phyloP scores from a whole-genome alignment of 306 rosid genomes.

The Medicago ruthenica region DNA sequence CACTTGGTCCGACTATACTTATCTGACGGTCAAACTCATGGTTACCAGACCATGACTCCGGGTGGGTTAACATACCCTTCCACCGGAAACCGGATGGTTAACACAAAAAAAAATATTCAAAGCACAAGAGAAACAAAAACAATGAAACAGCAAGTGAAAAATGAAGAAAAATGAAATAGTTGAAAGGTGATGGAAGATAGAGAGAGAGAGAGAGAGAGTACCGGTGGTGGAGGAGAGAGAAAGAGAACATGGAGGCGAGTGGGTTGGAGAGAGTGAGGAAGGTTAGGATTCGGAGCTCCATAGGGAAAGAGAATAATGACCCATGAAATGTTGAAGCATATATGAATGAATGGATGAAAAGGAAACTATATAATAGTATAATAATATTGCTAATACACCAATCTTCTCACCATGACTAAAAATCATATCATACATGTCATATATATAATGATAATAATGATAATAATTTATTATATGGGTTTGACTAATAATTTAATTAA shows the following conservation, averaged over 20 bases:
- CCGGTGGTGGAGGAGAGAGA: constrained; percentile 38
- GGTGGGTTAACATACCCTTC: too few relatives aligned
- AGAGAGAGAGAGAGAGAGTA: not conserved
- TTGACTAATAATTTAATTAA: too few relatives aligned
- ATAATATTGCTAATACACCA: too few relatives aligned
- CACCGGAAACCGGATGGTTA: too few relatives aligned
- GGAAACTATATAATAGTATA: not conserved
- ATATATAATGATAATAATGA: too few relatives aligned
- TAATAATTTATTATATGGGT: too few relatives aligned
- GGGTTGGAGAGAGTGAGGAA: constrained; percentile 36
- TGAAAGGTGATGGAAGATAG: constrained; percentile 11
- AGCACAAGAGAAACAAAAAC: not conserved
- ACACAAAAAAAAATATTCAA: not conserved
- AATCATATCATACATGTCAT: too few relatives aligned
- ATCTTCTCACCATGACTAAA: too few relatives aligned
- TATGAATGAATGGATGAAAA: not conserved
- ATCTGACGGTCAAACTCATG: too few relatives aligned
- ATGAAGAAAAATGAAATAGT: not conserved
- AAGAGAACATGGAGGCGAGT: constrained; percentile 3
- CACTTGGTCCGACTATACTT: too few relatives aligned
- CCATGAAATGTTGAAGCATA: constrained; percentile 32
- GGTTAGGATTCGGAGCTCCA: constrained; percentile 46
- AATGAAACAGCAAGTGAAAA: constrained; percentile 7
- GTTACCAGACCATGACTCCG: too few relatives aligned
- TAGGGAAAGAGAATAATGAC: constrained; percentile 21